Conservation (phyloP, 2,329 filamentous ascomycete species). For the Talaromyces sp. region DNA sequence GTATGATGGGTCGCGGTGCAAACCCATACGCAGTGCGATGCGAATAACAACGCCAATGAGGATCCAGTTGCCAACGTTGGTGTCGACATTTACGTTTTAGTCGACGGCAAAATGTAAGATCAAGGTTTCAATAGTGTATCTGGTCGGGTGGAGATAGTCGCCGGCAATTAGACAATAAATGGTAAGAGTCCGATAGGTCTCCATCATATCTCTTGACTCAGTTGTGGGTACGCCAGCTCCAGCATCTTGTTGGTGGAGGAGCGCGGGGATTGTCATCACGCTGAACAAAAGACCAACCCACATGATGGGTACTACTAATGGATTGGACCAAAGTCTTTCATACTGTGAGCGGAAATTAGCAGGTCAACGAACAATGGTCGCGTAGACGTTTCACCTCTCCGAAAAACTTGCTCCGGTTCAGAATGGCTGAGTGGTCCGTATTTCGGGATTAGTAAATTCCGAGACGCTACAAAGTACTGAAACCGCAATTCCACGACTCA, state of each 20-base stretch:
- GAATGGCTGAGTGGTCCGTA: not conserved
- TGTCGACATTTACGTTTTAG: constrained; percentile 6
- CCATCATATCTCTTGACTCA: not conserved
- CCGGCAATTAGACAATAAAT: constrained; percentile 9
- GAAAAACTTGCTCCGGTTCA: constrained; percentile 2
- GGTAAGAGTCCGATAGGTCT: constrained; percentile 8
- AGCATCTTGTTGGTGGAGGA: constrained; percentile 8
- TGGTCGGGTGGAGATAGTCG: constrained; percentile 7
- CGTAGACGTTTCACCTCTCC: constrained; percentile 1
- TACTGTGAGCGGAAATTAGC: constrained; percentile 5
- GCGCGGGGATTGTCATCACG: constrained; percentile 6
- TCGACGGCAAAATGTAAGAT: constrained; percentile 6
- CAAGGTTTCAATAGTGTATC: constrained; percentile 8
- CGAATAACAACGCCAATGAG: constrained; percentile 67
- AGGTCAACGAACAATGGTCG: not conserved
- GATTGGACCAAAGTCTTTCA: constrained; percentile 5
- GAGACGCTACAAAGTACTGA: not conserved
- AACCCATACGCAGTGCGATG: constrained; percentile 71
- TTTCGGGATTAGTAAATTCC: not conserved
- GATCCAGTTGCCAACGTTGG: constrained; percentile 50
- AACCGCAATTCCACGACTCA: not conserved
- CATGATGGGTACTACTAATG: constrained; percentile 7
- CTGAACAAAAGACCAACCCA: constrained; percentile 11
- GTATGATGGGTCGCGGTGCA: constrained; percentile 62
- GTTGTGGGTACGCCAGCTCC: not conserved